Evolutionary conservation across 2,329 filamentous ascomycete genomes (phyloP).

Genomic region (Exophiala calicioides): DNA sequence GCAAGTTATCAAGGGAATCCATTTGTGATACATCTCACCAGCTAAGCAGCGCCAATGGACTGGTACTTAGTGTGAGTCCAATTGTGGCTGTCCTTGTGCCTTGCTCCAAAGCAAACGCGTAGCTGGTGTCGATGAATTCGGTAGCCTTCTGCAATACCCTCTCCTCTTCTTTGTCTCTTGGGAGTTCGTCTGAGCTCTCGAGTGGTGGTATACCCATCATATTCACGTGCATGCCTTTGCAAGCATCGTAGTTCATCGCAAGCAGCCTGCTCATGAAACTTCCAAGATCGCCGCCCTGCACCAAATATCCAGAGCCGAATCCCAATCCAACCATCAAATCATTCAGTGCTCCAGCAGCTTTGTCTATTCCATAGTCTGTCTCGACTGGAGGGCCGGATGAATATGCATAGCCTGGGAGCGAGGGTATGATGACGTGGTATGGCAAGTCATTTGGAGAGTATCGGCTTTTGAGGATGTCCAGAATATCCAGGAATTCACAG

Average conservation of each 20-base stretch:
- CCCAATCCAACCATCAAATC: constrained; percentile 56
- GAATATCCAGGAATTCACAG: constrained; percentile 57
- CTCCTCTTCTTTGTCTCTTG: constrained; percentile 35
- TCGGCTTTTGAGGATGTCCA: constrained; percentile 47
- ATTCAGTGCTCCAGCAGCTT: constrained; percentile 51
- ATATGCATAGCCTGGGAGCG: constrained; percentile 56
- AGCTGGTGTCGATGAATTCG: constrained; percentile 45
- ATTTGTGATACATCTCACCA: too few relatives aligned
- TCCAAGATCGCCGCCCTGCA: constrained; percentile 61
- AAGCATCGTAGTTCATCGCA: constrained; percentile 45
- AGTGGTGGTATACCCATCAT: constrained; percentile 11
- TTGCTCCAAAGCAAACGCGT: constrained; percentile 56
- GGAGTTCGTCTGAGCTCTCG: constrained; percentile 1
- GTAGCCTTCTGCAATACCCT: constrained; percentile 39
- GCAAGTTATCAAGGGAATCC: too few relatives aligned
- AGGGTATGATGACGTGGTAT: constrained; percentile 60
- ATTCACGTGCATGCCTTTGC: constrained; percentile 44
- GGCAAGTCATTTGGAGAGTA: constrained; percentile 55
- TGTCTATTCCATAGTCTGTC: constrained; percentile 44
- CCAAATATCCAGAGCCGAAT: constrained; percentile 54
- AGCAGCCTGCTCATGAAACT: constrained; percentile 47
- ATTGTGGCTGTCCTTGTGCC: constrained; percentile 58
- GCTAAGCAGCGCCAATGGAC: constrained; percentile 57
- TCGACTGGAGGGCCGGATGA: constrained; percentile 50
- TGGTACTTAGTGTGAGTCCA: constrained; percentile 55